These are phyloP conservation scores for Nemania serpens DNA, from an alignment of 2,329 filamentous ascomycete species.

Conservation along the genomic window DNA sequence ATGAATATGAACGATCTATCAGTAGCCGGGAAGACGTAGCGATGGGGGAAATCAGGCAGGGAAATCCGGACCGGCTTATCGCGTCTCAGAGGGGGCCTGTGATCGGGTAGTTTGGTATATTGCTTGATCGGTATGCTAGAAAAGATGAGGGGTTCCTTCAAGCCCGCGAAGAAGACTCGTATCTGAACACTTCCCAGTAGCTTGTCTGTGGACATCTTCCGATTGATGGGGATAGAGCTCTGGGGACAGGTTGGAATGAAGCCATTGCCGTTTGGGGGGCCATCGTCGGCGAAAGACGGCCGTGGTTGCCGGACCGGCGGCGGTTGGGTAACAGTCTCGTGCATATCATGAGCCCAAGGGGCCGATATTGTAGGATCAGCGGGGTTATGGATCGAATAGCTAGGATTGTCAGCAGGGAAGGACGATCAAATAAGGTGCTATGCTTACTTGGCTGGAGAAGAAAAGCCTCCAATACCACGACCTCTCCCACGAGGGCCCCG, in stretches of 20 bases:
- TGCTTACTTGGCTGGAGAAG: slow-evolving; percentile 68
- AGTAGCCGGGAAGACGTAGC: slow-evolving; percentile 87
- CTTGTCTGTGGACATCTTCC: slow-evolving; percentile 81
- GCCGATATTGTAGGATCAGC: slow-evolving; percentile 69
- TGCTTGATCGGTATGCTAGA: slow-evolving; percentile 81
- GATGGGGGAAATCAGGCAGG: slow-evolving; percentile 75
- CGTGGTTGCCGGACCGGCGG: slow-evolving; percentile 47
- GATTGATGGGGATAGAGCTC: slow-evolving; percentile 69
- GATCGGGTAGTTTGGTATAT: slow-evolving; percentile 92
- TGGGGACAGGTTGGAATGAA: slow-evolving; percentile 61
- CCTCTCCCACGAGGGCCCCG: slow-evolving; percentile 68
- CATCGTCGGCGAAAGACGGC: slow-evolving; percentile 52
- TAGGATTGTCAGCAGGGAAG: slow-evolving; percentile 31
- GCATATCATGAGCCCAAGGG: slow-evolving; percentile 93
- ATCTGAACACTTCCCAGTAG: slow-evolving; percentile 85
- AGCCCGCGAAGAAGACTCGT: slow-evolving; percentile 76
- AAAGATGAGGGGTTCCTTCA: slow-evolving; percentile 73
- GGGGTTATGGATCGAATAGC: slow-evolving; percentile 50
- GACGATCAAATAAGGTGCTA: slow-evolving; percentile 4
- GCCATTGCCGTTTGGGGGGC: slow-evolving; percentile 59
- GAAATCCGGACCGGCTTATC: slow-evolving; percentile 97
- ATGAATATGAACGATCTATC: slow-evolving; percentile 99
- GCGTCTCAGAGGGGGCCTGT: slow-evolving; percentile 87
- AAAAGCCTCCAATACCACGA: slow-evolving; percentile 60
- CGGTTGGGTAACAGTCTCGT: slow-evolving; percentile 68